A percentile compares a stretch with the other conserved stretches of the same genome.
phyloP scores from a whole-genome alignment of 1,284 basidiomycete genomes.

The Leccinum solheimii region DNA sequence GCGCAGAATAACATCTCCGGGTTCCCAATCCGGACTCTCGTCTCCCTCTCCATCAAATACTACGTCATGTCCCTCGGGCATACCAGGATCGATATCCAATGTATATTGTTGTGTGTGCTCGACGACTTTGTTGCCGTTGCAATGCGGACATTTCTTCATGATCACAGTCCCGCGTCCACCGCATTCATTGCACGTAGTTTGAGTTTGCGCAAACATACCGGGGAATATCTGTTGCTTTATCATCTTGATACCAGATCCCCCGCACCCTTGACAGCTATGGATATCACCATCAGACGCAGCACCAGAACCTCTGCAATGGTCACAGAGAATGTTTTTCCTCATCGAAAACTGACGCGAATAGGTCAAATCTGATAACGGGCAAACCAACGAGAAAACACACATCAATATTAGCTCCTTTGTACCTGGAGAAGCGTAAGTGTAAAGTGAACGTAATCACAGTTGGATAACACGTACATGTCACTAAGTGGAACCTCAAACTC shows the following conservation, averaged over 20 bases:
- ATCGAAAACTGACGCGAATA: constrained; percentile 72
- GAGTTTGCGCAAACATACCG: constrained; percentile 87
- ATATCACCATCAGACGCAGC: constrained; percentile 87
- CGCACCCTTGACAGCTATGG: constrained; percentile 76
- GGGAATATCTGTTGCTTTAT: constrained; percentile 94
- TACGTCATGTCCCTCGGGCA: constrained; percentile 89
- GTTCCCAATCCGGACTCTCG: constrained; percentile 89
- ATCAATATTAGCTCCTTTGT: constrained; percentile 80
- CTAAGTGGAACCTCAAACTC: constrained; percentile 86
- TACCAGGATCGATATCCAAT: constrained; percentile 81
- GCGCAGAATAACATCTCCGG: constrained; percentile 86
- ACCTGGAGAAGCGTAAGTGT: constrained; percentile 41
- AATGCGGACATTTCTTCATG: constrained; percentile 76
- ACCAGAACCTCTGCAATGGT: constrained; percentile 90
- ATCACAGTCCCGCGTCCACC: constrained; percentile 81
- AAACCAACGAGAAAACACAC: constrained; percentile 43
- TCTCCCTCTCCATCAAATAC: constrained; percentile 93
- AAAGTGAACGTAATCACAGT: neutral
- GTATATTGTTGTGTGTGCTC: constrained; percentile 82
- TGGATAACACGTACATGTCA: constrained; percentile 64
- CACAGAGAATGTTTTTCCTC: constrained; percentile 86
- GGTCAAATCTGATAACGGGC: constrained; percentile 6
- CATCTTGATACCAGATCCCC: constrained; percentile 82
- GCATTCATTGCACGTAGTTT: constrained; percentile 78
- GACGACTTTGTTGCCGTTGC: constrained; percentile 79